Percentiles rank a stretch among this genome's conserved stretches.
phyloP scores from a whole-genome alignment of 2,329 filamentous ascomycete species.

The Diaporthe eres region DNA sequence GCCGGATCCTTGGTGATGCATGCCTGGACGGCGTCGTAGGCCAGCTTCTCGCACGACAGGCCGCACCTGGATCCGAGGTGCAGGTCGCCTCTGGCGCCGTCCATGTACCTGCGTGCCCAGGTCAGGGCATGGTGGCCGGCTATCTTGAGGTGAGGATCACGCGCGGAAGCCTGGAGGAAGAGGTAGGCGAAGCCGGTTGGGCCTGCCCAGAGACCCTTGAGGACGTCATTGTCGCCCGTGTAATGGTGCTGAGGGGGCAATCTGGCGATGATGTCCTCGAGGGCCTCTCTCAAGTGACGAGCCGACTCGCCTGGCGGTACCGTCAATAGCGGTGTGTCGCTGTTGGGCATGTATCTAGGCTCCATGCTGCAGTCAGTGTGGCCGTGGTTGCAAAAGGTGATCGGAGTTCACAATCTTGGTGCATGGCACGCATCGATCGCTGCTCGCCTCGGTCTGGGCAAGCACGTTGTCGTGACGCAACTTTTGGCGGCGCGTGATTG shows the following conservation, averaged over 20 bases:
- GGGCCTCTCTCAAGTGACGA: conserved; percentile 50
- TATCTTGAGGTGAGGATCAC: conserved; percentile 60
- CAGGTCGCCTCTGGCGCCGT: conserved; percentile 53
- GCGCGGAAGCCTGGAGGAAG: conserved; percentile 63
- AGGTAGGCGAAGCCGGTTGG: conserved; percentile 70
- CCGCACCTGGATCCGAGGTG: conserved; percentile 62
- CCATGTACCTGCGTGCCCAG: conserved; percentile 65
- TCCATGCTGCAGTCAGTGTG: conserved; percentile 18
- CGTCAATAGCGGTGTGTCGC: conserved; percentile 49
- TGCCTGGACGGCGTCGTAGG: conserved; percentile 61
- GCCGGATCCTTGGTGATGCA: conserved; percentile 56
- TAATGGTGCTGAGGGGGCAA: conserved; percentile 56
- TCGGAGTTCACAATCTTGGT: conserved; percentile 6
- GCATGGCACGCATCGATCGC: background rate
- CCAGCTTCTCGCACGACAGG: conserved; percentile 63
- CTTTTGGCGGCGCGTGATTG: background rate
- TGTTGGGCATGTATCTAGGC: conserved; percentile 52
- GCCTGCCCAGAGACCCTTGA: conserved; percentile 66
- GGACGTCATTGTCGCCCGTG: conserved; percentile 45
- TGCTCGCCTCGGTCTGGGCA: background rate
- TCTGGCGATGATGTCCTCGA: conserved; percentile 54
- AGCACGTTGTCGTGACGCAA: background rate
- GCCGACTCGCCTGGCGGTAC: conserved; percentile 46
- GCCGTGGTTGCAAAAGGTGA: background rate
- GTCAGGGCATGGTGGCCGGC: conserved; percentile 56